Conservation (phyloP, 2,329 filamentous ascomycete species). For the Chaetomium olivaceum region DNA sequence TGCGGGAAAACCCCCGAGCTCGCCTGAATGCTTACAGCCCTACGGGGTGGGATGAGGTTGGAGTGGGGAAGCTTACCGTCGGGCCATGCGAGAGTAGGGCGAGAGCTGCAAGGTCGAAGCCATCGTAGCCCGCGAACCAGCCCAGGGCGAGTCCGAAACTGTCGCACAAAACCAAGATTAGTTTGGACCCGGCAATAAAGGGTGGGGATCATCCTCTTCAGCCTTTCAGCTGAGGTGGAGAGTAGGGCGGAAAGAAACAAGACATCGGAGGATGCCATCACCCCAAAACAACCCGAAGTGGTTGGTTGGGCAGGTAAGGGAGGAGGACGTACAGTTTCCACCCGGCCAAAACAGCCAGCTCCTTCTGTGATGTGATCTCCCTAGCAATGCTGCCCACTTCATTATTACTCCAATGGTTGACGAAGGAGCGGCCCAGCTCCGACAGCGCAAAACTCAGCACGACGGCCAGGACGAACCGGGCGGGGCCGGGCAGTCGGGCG, state of each 20-base stretch:
- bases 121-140: conserved; percentile 75
- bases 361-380: conserved; percentile 52
- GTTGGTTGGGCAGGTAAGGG: too few relatives aligned
- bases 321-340: conserved; percentile 56
- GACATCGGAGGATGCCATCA: neutral
- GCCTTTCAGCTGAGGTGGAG: conserved; percentile 24
- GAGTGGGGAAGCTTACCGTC: conserved; percentile 49
- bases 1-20: conserved; percentile 12
- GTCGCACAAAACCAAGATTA: conserved; percentile 41
- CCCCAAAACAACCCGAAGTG: neutral
- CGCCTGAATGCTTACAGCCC: conserved; percentile 14
- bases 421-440: conserved; percentile 62
- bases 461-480: conserved; percentile 56
- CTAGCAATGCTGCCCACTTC: conserved; percentile 70
- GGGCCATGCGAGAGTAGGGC: conserved; percentile 74
- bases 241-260: neutral
- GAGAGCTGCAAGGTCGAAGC: conserved; percentile 66
- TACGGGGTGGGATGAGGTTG: neutral
- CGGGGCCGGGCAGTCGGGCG: conserved; percentile 45
- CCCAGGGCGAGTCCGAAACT: conserved; percentile 69
- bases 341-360: conserved; percentile 55
- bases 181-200: conserved; percentile 25
- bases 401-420: conserved; percentile 59
- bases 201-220: conserved; percentile 36
- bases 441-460: conserved; percentile 62